Percentiles rank a stretch among this genome's conserved stretches.
phyloP scores from a whole-genome alignment of 306 rosid species.

The Fragaria nilgerrensis region DNA sequence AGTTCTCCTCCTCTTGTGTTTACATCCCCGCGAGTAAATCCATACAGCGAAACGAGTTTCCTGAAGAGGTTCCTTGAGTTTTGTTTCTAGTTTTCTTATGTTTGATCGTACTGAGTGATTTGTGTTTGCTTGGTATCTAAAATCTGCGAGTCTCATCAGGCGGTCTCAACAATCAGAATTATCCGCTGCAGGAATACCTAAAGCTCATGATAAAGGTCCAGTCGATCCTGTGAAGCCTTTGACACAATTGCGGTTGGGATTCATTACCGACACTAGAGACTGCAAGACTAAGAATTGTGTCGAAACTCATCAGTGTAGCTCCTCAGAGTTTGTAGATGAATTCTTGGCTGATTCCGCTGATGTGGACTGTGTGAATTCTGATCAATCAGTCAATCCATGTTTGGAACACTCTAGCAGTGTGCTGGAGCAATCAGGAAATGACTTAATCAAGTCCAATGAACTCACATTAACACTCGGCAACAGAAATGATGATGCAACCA shows the following conservation, averaged over 20 bases:
- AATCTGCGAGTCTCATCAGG: constrained; percentile 32
- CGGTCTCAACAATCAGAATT: constrained; percentile 38
- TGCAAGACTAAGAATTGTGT: constrained; percentile 17
- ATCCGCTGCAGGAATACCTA: constrained; percentile 26
- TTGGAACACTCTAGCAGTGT: constrained; percentile 30
- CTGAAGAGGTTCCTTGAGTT: constrained; percentile 27
- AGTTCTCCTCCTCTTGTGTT: constrained; percentile 56
- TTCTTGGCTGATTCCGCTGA: constrained; percentile 58
- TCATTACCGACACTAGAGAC: constrained; percentile 26
- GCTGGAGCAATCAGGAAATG: constrained; percentile 22
- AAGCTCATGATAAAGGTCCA: constrained; percentile 24
- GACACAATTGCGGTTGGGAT: constrained; percentile 22
- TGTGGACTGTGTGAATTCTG: constrained; percentile 13
- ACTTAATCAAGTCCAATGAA: constrained; percentile 22
- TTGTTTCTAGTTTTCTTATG: not conserved
- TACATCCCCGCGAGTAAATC: constrained; percentile 48
- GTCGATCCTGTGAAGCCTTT: constrained; percentile 20
- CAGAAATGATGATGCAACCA: constrained; percentile 18
- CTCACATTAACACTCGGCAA: constrained; percentile 18
- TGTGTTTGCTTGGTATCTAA: not conserved
- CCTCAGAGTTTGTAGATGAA: constrained; percentile 39
- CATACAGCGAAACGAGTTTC: constrained; percentile 30
- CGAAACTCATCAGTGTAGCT: constrained; percentile 32
- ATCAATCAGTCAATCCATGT: constrained; percentile 17
- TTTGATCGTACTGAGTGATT: not conserved